Evolutionary conservation across 1,284 basidiomycete species (phyloP).

Genomic region (Microbotryomycetes sp.): DNA sequence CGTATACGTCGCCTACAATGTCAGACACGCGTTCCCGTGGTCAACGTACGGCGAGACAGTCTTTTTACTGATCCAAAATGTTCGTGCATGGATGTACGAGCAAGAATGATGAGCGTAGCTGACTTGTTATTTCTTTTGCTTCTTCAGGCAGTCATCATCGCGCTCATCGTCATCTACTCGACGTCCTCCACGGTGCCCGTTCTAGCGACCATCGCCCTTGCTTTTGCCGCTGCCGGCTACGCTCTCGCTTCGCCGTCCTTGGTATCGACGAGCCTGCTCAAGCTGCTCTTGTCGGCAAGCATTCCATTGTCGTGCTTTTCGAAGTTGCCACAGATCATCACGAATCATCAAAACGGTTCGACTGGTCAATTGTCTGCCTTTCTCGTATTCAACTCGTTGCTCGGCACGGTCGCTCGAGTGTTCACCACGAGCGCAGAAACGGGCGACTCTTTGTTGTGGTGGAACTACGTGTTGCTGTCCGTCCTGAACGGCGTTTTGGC

Average conservation of each 20-base stretch:
- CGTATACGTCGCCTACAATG: slow-evolving; percentile 55
- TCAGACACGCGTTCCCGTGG: slow-evolving; percentile 76
- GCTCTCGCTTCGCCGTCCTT: slow-evolving; percentile 42
- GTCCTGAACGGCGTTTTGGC: slow-evolving; percentile 71
- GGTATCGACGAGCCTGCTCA: slow-evolving; percentile 51
- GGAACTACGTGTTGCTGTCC: slow-evolving; percentile 72
- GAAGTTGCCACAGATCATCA: slow-evolving; percentile 77
- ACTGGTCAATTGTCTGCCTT: slow-evolving; percentile 88
- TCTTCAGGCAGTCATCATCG: slow-evolving; percentile 54
- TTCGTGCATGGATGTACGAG: slow-evolving; percentile 36
- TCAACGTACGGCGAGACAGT: slow-evolving; percentile 92
- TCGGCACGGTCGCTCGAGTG: slow-evolving; percentile 68
- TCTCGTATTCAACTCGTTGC: slow-evolving; percentile 70
- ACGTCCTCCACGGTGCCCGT: slow-evolving; percentile 29
- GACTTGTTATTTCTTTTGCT: no score
- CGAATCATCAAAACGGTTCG: slow-evolving; percentile 62
- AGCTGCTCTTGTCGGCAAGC: slow-evolving; percentile 48
- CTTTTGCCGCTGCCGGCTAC: slow-evolving; percentile 45
- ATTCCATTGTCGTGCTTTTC: slow-evolving; percentile 76
- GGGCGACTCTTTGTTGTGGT: slow-evolving; percentile 65
- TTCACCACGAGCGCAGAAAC: slow-evolving; percentile 86
- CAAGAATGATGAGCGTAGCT: no score
- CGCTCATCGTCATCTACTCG: slow-evolving; percentile 63
- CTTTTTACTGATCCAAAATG: slow-evolving; percentile 77
- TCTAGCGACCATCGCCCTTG: slow-evolving; percentile 37